Evolutionary conservation across 148 eudicot species (phyloP).

Genomic region (Nepenthes gracilis): DNA sequence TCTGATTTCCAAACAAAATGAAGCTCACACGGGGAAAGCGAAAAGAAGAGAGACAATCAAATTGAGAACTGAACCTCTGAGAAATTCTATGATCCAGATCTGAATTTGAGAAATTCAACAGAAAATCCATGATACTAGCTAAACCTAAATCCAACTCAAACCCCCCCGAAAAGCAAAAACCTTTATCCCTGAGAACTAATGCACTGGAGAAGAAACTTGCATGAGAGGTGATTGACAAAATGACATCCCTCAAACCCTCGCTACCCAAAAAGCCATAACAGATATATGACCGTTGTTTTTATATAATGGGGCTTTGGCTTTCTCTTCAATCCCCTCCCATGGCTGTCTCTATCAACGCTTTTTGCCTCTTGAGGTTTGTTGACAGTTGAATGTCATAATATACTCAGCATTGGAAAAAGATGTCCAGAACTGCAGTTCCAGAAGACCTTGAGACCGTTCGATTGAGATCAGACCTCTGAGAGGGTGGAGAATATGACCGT

Average conservation of each 20-base stretch:
- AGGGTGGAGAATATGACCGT: constrained; percentile 30
- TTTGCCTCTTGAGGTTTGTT: no score
- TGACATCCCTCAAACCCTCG: constrained; percentile 7
- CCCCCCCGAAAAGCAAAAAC: neutral
- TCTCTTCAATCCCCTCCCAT: constrained; percentile 6
- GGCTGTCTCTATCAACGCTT: neutral
- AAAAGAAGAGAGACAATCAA: constrained; percentile 23
- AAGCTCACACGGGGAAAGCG: constrained; percentile 2
- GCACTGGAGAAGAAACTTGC: no score
- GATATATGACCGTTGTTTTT: constrained; percentile 20
- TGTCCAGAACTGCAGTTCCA: no score
- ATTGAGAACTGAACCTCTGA: constrained; percentile 27
- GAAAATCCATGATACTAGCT: constrained; percentile 4
- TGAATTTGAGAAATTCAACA: constrained; percentile 11
- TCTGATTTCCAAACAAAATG: constrained; percentile 12
- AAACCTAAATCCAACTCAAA: no score
- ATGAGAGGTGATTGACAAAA: neutral
- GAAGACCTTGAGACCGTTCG: constrained; percentile 25
- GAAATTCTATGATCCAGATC: constrained; percentile 26
- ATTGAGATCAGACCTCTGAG: constrained; percentile 47
- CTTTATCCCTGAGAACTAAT: no score
- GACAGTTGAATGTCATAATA: neutral
- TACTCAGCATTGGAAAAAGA: neutral
- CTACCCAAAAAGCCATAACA: constrained; percentile 28
- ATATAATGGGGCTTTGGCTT: constrained; percentile 11